Evolutionary conservation across 306 rosid genomes (phyloP), one percentile per base, ranked within the genome.

Genomic region (Cucurbita pepo): DNA sequence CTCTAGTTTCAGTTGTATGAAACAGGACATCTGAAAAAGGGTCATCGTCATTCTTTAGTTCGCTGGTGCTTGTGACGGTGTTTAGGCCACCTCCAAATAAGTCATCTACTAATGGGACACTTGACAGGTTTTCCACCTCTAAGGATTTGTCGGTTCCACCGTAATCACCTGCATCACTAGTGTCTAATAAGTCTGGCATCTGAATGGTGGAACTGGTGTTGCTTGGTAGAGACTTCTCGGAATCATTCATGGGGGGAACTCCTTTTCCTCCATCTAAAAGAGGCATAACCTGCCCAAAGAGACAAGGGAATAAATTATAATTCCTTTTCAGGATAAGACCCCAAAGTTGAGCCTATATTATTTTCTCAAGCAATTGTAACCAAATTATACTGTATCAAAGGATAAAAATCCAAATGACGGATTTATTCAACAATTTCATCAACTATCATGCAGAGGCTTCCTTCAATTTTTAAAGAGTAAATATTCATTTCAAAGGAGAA

Each of bases 1-100:
- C 96, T 80, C 77, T 86, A 63, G 77, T 79, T 55, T 85, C 96
- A 52, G 70, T 76, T 59, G 87, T 57, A 74, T 88, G 97, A 76
- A 95, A 95, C 6, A 88, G 85, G n/a, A 95, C 97, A 86, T 89
- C 99, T 14, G 92, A 91, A 52, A 95, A 95, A 65, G 97, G 99
- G 72, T 94, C 99, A 22, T 89, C 97, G 7, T 86, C 91, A 62
- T 75, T 87, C 76, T 83, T 86, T 18, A 51, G 80, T 71, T 86
- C 91, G 56, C 74, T 79, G 61, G 81, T 74, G 80, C 83, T 76
- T 57, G 60, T 75, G 48, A 63, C 77, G 63, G 86, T 80, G 73
- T 72, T 78, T 21, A 81, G 56, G 82, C 79, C 81, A 79, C 82
- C 97, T 61, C 97, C 97, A 83, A 95, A 88, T 81, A 95, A 78